phyloP scores from a whole-genome alignment of 768 basidiomycete genomes.

The Russula sp. region DNA sequence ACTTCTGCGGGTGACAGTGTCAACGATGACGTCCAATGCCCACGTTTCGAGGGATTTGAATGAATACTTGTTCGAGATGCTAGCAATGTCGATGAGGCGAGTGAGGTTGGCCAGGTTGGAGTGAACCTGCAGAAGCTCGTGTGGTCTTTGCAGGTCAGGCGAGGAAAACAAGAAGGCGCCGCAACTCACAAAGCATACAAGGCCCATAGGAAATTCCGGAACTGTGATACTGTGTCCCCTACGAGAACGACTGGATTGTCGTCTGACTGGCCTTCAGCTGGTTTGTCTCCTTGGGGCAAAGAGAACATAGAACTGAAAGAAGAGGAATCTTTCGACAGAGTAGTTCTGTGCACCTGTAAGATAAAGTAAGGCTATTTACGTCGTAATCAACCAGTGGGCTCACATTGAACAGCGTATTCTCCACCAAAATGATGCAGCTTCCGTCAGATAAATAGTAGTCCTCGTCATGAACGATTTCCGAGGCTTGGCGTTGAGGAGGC shows the following conservation, averaged over 20 bases:
- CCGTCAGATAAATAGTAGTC: slow-evolving; percentile 24
- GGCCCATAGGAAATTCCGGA: slow-evolving; percentile 68
- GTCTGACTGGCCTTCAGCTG: slow-evolving; percentile 56
- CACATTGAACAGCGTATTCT: slow-evolving; percentile 24
- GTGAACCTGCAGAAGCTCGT: slow-evolving; percentile 48
- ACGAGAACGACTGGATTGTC: slow-evolving; percentile 55
- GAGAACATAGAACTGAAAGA: slow-evolving; percentile 63
- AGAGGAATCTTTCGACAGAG: slow-evolving; percentile 54
- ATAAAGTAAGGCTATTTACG: background rate
- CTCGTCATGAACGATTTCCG: slow-evolving; percentile 17
- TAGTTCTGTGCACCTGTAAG: slow-evolving; percentile 22
- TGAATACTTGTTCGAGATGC: slow-evolving; percentile 64
- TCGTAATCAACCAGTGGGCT: background rate
- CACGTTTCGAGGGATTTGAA: slow-evolving; percentile 71
- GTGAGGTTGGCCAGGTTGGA: slow-evolving; percentile 46
- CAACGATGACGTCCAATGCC: slow-evolving; percentile 68
- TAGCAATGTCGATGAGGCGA: slow-evolving; percentile 55
- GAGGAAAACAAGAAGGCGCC: background rate
- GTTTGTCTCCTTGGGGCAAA: slow-evolving; percentile 50
- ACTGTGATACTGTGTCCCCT: slow-evolving; percentile 61
- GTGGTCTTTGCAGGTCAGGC: slow-evolving; percentile 41
- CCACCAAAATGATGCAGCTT: slow-evolving; percentile 23
- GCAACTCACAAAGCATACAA: slow-evolving; percentile 64
- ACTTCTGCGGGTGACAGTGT: slow-evolving; percentile 54
- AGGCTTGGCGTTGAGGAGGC: background rate